Evolutionary conservation across 495 filamentous ascomycete species (phyloP).

Genomic region (Hyaloscypha bicolor): DNA sequence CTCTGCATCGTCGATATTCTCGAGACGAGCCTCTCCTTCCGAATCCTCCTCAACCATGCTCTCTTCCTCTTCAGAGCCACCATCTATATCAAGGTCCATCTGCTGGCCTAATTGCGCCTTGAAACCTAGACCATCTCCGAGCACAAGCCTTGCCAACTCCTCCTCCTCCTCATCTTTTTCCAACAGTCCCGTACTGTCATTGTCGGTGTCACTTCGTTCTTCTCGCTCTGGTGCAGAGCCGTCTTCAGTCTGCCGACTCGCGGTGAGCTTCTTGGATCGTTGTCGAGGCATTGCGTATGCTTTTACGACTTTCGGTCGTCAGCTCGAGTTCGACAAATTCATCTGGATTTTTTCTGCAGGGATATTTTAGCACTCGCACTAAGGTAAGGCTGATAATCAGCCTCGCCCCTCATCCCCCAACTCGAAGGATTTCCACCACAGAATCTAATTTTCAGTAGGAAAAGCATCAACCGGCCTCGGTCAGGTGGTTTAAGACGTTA

Average conservation of each 20-base stretch:
- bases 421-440: too few species aligned
- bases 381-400: conserved; percentile 1
- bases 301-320: neutral
- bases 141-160: conserved; percentile 82
- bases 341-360: conserved; percentile 16
- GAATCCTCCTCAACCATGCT: conserved; percentile 15
- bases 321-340: neutral
- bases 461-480: too few species aligned
- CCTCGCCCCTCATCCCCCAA: neutral
- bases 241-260: conserved; percentile 42
- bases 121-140: conserved; percentile 84
- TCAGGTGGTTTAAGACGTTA: too few species aligned
- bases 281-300: conserved; percentile 42
- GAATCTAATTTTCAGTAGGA: too few species aligned
- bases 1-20: conserved; percentile 65
- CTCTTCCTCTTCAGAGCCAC: conserved; percentile 6
- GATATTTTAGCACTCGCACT: conserved; percentile 9
- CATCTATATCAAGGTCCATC: conserved; percentile 30
- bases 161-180: conserved; percentile 81
- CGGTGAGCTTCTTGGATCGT: conserved; percentile 44
- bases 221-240: conserved; percentile 34
- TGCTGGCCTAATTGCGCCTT: conserved; percentile 60
- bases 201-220: conserved; percentile 39
- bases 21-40: conserved; percentile 38
- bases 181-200: conserved; percentile 36